Evolutionary conservation across 2,329 filamentous ascomycete genomes (phyloP).

Genomic region (Tolypocladium pustulatum): DNA sequence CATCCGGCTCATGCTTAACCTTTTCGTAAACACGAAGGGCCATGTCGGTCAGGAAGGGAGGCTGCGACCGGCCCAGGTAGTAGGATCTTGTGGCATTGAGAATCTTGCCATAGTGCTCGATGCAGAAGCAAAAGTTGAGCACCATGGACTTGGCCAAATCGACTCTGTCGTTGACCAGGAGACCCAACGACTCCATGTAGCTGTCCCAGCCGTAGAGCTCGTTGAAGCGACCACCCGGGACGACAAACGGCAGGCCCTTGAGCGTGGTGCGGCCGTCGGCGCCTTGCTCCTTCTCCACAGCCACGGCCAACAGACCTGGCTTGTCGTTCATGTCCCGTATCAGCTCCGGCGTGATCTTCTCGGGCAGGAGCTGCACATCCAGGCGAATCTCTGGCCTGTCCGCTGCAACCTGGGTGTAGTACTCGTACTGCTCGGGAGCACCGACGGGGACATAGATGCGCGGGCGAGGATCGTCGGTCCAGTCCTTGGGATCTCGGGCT

Average conservation of each 20-base stretch:
- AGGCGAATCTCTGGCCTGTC: constrained; percentile 75
- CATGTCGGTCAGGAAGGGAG: constrained; percentile 96
- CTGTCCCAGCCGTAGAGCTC: constrained; percentile 98
- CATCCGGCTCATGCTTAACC: constrained; percentile 76
- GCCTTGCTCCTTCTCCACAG: constrained; percentile 68
- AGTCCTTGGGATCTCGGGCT: constrained; percentile 86
- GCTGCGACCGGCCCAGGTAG: constrained; percentile 88
- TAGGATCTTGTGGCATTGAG: constrained; percentile 94
- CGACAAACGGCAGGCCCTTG: constrained; percentile 84
- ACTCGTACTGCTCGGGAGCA: constrained; percentile 78
- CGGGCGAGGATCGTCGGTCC: constrained; percentile 80
- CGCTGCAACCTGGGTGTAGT: constrained; percentile 72
- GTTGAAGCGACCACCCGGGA: constrained; percentile 94
- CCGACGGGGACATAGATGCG: constrained; percentile 84
- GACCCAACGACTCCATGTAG: constrained; percentile 92
- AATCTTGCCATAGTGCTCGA: constrained; percentile 97
- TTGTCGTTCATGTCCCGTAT: constrained; percentile 77
- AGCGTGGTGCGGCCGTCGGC: constrained; percentile 53
- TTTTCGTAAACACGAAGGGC: constrained; percentile 85
- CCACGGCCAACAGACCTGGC: constrained; percentile 81
- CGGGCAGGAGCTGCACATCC: constrained; percentile 72
- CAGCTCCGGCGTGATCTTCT: constrained; percentile 68
- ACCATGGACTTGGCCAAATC: constrained; percentile 93
- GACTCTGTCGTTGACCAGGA: constrained; percentile 75
- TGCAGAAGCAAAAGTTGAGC: constrained; percentile 93